Percentiles rank a stretch among this genome's conserved stretches.
Evolutionary conservation across 257 asterid species (phyloP).

Genomic region (Fraxinus quadrangulata): DNA sequence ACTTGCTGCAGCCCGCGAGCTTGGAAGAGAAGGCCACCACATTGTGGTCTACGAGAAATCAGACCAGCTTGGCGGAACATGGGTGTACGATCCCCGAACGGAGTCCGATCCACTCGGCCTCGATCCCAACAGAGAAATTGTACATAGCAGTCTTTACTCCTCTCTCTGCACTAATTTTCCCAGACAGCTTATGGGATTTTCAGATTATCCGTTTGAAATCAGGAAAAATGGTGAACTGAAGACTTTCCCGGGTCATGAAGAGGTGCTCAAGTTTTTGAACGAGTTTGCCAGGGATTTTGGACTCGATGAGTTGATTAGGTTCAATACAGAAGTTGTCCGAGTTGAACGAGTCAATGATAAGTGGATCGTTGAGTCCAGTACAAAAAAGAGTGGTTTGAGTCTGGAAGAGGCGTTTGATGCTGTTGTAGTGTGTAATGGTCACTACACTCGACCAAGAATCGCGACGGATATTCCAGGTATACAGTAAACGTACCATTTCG

Average conservation of each 20-base stretch:
- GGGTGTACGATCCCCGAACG: constrained; percentile 50
- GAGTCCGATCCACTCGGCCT: constrained; percentile 57
- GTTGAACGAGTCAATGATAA: constrained; percentile 38
- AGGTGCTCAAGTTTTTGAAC: constrained; percentile 52
- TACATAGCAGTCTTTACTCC: constrained; percentile 47
- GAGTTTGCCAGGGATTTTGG: constrained; percentile 48
- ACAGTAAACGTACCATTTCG: not conserved
- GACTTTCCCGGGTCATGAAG: constrained; percentile 51
- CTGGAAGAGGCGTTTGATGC: constrained; percentile 49
- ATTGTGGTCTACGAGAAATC: constrained; percentile 48
- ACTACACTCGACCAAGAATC: constrained; percentile 40
- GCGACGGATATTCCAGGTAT: constrained; percentile 45
- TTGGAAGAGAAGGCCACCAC: constrained; percentile 38
- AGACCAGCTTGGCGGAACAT: constrained; percentile 53
- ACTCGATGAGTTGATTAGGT: constrained; percentile 44
- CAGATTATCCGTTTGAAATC: constrained; percentile 45
- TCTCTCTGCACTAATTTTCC: constrained; percentile 60
- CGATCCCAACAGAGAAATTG: constrained; percentile 48
- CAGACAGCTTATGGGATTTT: constrained; percentile 52
- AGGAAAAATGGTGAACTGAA: constrained; percentile 23
- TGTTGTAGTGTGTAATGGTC: constrained; percentile 58
- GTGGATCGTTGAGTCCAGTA: constrained; percentile 55
- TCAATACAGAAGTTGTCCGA: constrained; percentile 43
- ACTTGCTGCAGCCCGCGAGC: constrained; percentile 46
- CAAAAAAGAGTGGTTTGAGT: not conserved